Evolutionary conservation across 2,329 filamentous ascomycete species (phyloP).

Genomic region (Daldinia eschscholtzii): DNA sequence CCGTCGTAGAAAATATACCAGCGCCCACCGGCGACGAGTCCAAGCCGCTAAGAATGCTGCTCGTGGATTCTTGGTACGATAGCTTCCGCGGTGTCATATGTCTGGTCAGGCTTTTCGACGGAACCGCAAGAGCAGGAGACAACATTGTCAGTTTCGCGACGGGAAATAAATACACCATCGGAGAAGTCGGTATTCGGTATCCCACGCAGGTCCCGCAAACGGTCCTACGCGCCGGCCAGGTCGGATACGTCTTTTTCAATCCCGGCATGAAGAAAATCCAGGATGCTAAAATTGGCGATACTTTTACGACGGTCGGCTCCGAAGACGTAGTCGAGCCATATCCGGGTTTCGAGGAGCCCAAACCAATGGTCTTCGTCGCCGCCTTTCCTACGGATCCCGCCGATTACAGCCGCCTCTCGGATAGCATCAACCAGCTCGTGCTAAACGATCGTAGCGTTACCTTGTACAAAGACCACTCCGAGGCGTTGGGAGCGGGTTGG

Average conservation of each 20-base stretch:
- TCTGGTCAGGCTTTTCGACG: conserved; percentile 91
- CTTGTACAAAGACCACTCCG: conserved; percentile 91
- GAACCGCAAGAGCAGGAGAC: conserved; percentile 84
- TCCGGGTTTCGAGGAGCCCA: conserved; percentile 95
- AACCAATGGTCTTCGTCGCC: conserved; percentile 98
- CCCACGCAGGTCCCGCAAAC: conserved; percentile 86
- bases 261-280: conserved; percentile 97
- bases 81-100: conserved; percentile 94
- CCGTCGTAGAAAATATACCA: conserved; percentile 87
- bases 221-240: conserved; percentile 87
- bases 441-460: conserved; percentile 97
- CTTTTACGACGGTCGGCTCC: conserved; percentile 84
- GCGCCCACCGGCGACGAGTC: conserved; percentile 78
- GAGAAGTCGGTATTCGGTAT: conserved; percentile 97
- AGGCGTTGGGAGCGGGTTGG: conserved; percentile 94
- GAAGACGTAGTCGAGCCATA: conserved; percentile 83
- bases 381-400: conserved; percentile 94
- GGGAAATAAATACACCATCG: conserved; percentile 88
- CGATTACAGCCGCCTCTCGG: conserved; percentile 87
- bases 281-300: conserved; percentile 96
- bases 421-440: conserved; percentile 93
- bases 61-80: conserved; percentile 99
- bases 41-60: conserved; percentile 82
- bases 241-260: conserved; percentile 97
- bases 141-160: conserved; percentile 90